Percentiles rank a stretch among this genome's conserved stretches.
phyloP scores from a whole-genome alignment of 164 flowering plant genomes.

The Vitis cinerea region DNA sequence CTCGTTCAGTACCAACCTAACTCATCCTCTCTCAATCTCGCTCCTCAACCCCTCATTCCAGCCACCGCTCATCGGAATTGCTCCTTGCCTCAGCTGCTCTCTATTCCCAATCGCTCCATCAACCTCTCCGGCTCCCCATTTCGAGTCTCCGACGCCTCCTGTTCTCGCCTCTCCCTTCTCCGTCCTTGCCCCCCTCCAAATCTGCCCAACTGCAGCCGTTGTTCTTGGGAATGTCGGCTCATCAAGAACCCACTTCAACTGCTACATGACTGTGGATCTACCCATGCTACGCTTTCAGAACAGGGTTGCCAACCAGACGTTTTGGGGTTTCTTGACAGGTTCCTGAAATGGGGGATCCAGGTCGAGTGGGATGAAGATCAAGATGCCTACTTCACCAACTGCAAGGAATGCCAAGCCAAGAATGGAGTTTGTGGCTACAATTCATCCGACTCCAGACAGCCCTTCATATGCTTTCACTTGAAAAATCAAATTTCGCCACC shows the following conservation, averaged over 20 bases:
- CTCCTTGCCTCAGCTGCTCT: constrained; percentile 12
- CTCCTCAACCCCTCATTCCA: constrained; percentile 22
- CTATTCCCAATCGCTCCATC: constrained; percentile 37
- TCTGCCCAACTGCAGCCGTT: constrained; percentile 47
- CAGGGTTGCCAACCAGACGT: constrained; percentile 55
- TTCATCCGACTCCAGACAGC: constrained; percentile 49
- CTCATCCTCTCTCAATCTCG: constrained; percentile 44
- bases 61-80: constrained; percentile 10
- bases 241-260: constrained; percentile 39
- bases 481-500: constrained; percentile 23
- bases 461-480: constrained; percentile 52
- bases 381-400: constrained; percentile 46
- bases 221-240: constrained; percentile 55
- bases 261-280: constrained; percentile 37
- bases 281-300: constrained; percentile 17
- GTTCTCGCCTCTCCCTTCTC: constrained; percentile 57
- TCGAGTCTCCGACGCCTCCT: constrained; percentile 48
- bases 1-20: constrained; percentile 38
- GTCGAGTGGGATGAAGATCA: constrained; percentile 51
- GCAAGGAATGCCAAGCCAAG: constrained; percentile 37
- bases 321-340: constrained; percentile 41
- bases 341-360: constrained; percentile 42
- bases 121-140: constrained; percentile 58
- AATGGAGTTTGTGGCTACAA: constrained; percentile 73
- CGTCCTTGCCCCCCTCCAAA: constrained; percentile 37